Base-by-base conservation (phyloP, 1,284 basidiomycete genomes). In the Stereum hirsutum region DNA sequence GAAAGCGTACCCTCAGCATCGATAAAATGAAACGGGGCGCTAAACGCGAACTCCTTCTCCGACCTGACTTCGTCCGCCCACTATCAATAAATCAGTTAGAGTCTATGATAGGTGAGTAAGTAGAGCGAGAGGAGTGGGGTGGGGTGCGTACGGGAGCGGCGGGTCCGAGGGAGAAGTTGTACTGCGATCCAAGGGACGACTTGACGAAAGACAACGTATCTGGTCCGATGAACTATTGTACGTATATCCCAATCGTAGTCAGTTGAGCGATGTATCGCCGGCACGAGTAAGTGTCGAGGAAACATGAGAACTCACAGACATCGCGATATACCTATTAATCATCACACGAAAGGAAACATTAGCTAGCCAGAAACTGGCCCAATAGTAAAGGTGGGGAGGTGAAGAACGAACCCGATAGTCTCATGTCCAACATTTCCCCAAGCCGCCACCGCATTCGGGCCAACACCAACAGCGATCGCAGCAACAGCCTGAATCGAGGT, bases 1-100 rank as follows among this genome's bases (percentile, higher is more conserved):
- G n/a, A n/a, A n/a, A n/a, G n/a, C n/a, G n/a, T 26, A 69, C 71
- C 72, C 53, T 69, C 54, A 4, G 74, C 72, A 44, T 75, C 71
- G 17, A 75, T 65, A 46, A 63, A 75, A 49, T 75, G 72, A 27
- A 69, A 60, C 3, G 54, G 53, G 1, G 63, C 54, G 25, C 67
- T 65, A 66, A 70, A 74, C 39, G 52, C 51, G 49, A 65, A 72
- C 5, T 62, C 62, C 3, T 55, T 42, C 39, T 60, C 51, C 5
- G 57, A 63, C 42, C 61, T 63, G 45, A 72, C 62, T 4, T 58
- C 58, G 49, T 73, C 70, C 5, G 70, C 69, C 72, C 71, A 74
- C 65, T 69, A n/a, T n/a, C n/a, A n/a, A 24, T 7, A 20, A 31
- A 28, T 20, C 20, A 17, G 31, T 33, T 25, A 20, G 36, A 24